Conservation (phyloP, 768 basidiomycete species). For the Podaxis sp. region DNA sequence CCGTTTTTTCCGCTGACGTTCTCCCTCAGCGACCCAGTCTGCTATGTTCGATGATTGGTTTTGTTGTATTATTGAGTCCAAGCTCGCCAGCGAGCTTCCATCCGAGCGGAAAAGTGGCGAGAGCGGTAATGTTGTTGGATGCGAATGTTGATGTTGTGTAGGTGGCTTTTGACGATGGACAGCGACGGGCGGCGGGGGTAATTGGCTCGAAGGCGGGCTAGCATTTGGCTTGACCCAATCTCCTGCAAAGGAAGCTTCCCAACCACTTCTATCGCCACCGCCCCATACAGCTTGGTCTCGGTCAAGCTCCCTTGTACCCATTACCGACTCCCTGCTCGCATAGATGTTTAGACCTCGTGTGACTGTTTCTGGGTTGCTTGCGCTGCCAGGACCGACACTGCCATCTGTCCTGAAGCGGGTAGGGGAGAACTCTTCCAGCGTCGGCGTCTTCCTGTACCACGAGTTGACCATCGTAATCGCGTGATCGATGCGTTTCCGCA, state of each 20-base stretch:
- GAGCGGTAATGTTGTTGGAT: neutral
- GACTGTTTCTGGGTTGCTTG: neutral
- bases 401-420: constrained; percentile 2
- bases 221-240: neutral
- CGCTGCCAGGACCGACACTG: neutral
- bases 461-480: constrained; percentile 41
- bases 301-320: neutral
- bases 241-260: neutral
- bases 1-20: constrained; percentile 1
- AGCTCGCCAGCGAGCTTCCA: neutral
- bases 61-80: neutral
- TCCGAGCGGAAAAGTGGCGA: neutral
- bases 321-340: neutral
- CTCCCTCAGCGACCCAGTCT: neutral
- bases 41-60: no score
- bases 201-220: neutral
- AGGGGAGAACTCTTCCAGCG: constrained; percentile 7
- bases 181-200: neutral
- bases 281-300: neutral
- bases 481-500: constrained; percentile 52
- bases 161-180: neutral
- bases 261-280: constrained; percentile 3
- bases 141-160: neutral
- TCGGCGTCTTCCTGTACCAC: constrained; percentile 22
- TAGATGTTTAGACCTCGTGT: neutral